Evolutionary conservation across 1,284 basidiomycete genomes (phyloP), one percentile per base, ranked within the genome.

Genomic region (Marasmius fiardii): DNA sequence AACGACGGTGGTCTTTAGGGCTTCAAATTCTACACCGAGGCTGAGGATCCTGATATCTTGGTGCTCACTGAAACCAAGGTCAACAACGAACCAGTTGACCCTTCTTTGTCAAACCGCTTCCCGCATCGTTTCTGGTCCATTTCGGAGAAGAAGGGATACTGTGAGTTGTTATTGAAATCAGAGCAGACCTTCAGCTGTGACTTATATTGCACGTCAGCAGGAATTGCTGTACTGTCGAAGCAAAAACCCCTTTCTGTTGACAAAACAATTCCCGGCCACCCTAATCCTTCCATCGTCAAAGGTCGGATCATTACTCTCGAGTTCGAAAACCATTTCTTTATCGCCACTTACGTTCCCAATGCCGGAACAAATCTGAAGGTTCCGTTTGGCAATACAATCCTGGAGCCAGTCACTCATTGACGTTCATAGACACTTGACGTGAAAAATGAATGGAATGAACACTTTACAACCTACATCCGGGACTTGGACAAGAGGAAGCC

Each of bases 261-360:
- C 20, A 83, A 79, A 61, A 83, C 79, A 1, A 76, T 95, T 16
- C 90, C 91, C 1, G 84, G 83, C 1, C 86, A 91, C 68, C 88
- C 89, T 11, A 74, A 89, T 55, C 77, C 82, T 8, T 68, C 65
- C 8, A 71, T 71, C 6, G 78, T 86, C 51, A 91, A 90, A 66
- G 90, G 90, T 11, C 80, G 88, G n/a, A 85, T 92, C 53, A 71
- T 93, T 35, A 93, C 89, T 1, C 72, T 93, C 24, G 93, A 95
- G 66, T 95, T 92, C 61, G 80, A 83, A 47, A 80, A 76, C 43
- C 82, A 73, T 54, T 93, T 85, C 61, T 60, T 95, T 7, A 74
- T 95, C 41, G 90, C 86, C 10, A 95, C 92, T 1, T 95, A 95
- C 60, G 90, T 91, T 23, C 86, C 90, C n/a, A 95, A 95, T 64